These are phyloP conservation scores for Chrysanthemum lavandulifolium DNA, from an alignment of 129 eudicot genomes.

Conservation along the genomic window DNA sequence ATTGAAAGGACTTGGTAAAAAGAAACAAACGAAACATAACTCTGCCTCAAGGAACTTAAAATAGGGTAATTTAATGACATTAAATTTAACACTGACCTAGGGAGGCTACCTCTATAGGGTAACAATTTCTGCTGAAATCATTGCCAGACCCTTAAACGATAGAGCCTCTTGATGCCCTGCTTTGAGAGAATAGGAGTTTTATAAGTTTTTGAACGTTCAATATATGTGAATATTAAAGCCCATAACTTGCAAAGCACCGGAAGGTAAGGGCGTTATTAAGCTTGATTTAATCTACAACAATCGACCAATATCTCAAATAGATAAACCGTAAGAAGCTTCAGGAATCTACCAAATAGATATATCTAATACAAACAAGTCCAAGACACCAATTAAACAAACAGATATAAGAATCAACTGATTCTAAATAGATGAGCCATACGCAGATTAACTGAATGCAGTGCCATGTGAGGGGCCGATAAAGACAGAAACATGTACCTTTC, in stretches of 20 bases:
- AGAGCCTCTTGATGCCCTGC: slow-evolving; percentile 95
- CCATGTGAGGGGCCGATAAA: no score
- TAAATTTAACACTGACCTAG: slow-evolving; percentile 78
- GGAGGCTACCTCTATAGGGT: slow-evolving; percentile 71
- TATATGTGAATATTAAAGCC: slow-evolving; percentile 37
- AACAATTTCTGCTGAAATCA: slow-evolving; percentile 79
- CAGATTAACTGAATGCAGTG: no score
- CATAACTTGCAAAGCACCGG: slow-evolving; percentile 39
- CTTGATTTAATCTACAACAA: no score
- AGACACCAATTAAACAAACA: slow-evolving; percentile 12
- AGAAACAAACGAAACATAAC: slow-evolving; percentile 28
- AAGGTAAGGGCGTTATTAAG: slow-evolving; percentile 33
- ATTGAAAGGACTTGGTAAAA: slow-evolving; percentile 23
- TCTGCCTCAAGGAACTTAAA: slow-evolving; percentile 40
- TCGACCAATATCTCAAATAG: slow-evolving; percentile 11
- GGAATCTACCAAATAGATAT: slow-evolving; percentile 8
- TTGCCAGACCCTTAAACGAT: slow-evolving; percentile 79
- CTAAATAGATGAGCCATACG: no score
- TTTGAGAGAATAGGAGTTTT: slow-evolving; percentile 72
- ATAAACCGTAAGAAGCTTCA: slow-evolving; percentile 34
- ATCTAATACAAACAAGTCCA: slow-evolving; percentile 15
- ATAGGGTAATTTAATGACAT: slow-evolving; percentile 46
- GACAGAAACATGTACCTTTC: slow-evolving; percentile 41
- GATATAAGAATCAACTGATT: not conserved
- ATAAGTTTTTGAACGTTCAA: slow-evolving; percentile 54